Evolutionary conservation across 371 early-diverging fungal species (phyloP), one percentile per base, ranked within the genome.

Genomic region (Circinella minor): DNA sequence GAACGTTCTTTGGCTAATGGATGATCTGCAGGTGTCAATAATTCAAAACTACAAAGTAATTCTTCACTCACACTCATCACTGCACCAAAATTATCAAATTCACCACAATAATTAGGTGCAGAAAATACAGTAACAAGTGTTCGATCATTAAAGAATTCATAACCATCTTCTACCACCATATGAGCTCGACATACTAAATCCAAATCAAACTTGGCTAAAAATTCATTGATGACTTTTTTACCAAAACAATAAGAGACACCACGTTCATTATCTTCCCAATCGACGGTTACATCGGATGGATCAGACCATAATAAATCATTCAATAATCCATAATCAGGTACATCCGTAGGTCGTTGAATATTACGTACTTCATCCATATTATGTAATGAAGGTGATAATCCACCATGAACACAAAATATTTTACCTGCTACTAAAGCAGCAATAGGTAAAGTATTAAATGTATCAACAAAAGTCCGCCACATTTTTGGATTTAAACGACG

Each of bases 101-200:
- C 99, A 46, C 99, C 99, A 77, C 99, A 99, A 76, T 99, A 99
- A 81, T 99, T 99, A 48, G 99, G 99, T 3, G 99, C 99, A 38
- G 94, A 94, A 73, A 98, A 99, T 15, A 99, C 88, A 4, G 99
- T 99, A 4, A 99, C 99, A 59, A 98, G 82, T 14, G 92, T 90
- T 49, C 97, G 89, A 71, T 96, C 93, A 65, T 93, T 94, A 86
- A 99, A 99, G 81, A 99, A 99, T 79, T 99, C 98, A 79, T 99
- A 99, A 5, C 99, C 99, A 72, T 98, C 98, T 81, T 98, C 99
- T 5, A 99, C 99, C 9, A 99, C 82, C 93, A 97, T 96, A 71
- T 99, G 99, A 1, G 99, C 99, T 61, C 99, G 90, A 74, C 96
- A 96, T 17, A 98, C 92, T 17, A 98, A 84, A 83, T 98, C 98